Base-by-base conservation (phyloP, 228 moss, liverwort and hornwort species). In the Sphagnum magellanicum region DNA sequence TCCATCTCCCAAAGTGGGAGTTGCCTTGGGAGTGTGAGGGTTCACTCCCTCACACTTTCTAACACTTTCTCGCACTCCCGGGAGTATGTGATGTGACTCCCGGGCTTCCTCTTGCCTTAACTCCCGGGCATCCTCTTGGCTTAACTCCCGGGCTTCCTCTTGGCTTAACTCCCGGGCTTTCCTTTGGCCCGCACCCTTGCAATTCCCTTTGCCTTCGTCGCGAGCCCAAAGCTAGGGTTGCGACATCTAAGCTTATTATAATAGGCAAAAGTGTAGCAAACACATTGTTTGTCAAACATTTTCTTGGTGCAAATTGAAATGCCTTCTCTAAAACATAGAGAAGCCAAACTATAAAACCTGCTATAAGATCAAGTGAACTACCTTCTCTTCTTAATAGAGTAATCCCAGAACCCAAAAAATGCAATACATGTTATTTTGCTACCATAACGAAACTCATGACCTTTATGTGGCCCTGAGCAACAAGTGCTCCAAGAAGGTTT, bases 281-380 rank as follows among this genome's bases (percentile, higher is more conserved):
- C 46, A 94, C 94, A 70, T 84, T 89, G 74, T 87, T 83, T 51
- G 91, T 94, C 79, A 94, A 67, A 6, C 91, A 88, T 67, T 77
- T 87, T 51, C 74, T 84, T 75, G 91, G 87, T 71, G 91, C 81
- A 74, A 89, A 78, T 79, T 89, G 87, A 52, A 91, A 89, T 64
- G 91, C 89, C 63, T 83, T 87, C 70, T 85, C 89, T 74, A 94
- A 74, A 7, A 86, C 91, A 81, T 89, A 94, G 77, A 94, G 81
- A 77, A 94, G 85, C 91, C 91, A 94, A 49, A 87, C 77, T 46
- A 91, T 88, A 73, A 87, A 83, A 8, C 89, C 81, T 53, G 84
- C 83, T 17, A 78, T 73, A 73, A 88, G 78, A 65, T 86, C 90
- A 70, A 83, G 69, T 49, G 82, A 72, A 48, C 81, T 75, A 32